These are phyloP conservation scores for Clavaria fumosa DNA, from an alignment of 768 basidiomycete species.

Conservation along the genomic window DNA sequence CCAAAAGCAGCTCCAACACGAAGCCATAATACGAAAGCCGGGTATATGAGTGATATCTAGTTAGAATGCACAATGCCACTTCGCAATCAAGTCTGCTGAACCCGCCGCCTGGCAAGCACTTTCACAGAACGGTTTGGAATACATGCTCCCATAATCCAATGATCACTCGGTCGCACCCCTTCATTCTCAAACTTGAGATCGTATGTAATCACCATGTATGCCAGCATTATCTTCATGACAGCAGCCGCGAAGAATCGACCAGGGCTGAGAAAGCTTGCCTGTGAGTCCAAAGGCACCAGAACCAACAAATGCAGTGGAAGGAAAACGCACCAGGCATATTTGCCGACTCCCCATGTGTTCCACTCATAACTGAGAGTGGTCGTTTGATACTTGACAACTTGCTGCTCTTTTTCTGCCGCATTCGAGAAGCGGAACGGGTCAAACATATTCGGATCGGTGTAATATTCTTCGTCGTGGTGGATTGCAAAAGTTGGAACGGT, in stretches of 20 bases:
- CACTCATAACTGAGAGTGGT: constrained; percentile 17
- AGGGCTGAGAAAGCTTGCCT: background rate
- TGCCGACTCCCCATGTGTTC: constrained; percentile 23
- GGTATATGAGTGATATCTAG: too few species aligned
- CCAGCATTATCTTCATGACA: constrained; percentile 28
- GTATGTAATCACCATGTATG: constrained; percentile 24
- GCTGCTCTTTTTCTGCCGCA: constrained; percentile 13
- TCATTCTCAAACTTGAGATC: constrained; percentile 15
- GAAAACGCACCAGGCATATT: constrained; percentile 17
- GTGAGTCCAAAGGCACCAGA: too few species aligned
- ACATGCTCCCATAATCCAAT: too few species aligned
- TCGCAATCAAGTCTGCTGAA: too few species aligned
- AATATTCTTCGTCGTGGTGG: constrained; percentile 19
- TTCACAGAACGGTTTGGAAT: too few species aligned
- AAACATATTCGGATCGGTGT: constrained; percentile 22
- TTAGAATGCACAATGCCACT: too few species aligned
- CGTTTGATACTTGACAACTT: constrained; percentile 16
- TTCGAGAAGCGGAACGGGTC: constrained; percentile 27
- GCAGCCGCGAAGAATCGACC: constrained; percentile 29
- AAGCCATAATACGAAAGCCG: too few species aligned
- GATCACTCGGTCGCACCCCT: background rate
- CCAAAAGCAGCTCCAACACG: too few species aligned
- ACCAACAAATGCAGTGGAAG: too few species aligned
- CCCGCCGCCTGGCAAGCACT: too few species aligned
- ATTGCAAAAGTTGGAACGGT: constrained; percentile 15